These are phyloP conservation scores for Trypanosomatidae sp. DNA, from an alignment of 208 protist genomes.

Conservation along the genomic window DNA sequence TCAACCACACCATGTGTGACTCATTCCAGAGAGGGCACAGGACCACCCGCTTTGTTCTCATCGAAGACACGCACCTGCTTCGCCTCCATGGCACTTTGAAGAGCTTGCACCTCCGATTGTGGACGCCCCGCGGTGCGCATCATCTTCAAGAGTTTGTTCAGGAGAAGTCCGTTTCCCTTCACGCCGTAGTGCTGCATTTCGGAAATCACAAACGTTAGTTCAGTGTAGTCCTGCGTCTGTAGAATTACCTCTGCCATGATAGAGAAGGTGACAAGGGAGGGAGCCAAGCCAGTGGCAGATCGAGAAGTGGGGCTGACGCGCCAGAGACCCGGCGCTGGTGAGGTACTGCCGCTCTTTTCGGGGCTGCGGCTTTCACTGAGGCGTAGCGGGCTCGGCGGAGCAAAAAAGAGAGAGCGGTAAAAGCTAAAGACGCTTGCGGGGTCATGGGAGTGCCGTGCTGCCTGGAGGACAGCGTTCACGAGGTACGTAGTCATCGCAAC, in stretches of 20 bases:
- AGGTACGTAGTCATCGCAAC: constrained; percentile 53
- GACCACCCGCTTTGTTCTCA: constrained; percentile 6
- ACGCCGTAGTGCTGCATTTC: constrained; percentile 66
- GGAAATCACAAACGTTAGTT: constrained; percentile 58
- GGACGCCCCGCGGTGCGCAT: constrained; percentile 3
- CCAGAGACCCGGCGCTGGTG: neutral
- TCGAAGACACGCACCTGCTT: constrained; percentile 31
- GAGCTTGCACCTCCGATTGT: constrained; percentile 5
- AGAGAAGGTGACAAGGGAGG: constrained; percentile 58
- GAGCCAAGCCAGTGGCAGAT: constrained; percentile 18
- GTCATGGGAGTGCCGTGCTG: constrained; percentile 54
- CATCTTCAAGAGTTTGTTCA: constrained; percentile 61
- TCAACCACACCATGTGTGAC: neutral
- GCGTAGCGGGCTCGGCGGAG: constrained; percentile 11
- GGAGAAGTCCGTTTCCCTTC: constrained; percentile 42
- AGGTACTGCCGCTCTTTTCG: neutral
- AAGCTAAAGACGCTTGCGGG: constrained; percentile 65
- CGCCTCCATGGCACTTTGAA: constrained; percentile 24
- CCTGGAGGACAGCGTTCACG: constrained; percentile 71
- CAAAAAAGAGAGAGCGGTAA: constrained; percentile 54
- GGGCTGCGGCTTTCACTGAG: neutral
- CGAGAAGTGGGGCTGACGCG: neutral
- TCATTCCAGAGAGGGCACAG: neutral
- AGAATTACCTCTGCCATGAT: constrained; percentile 62
- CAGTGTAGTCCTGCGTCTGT: constrained; percentile 22